Percentiles rank a stretch among this genome's conserved stretches.
These are phyloP conservation scores for Fistulina hepatica DNA, from an alignment of 1,284 basidiomycete species.

Conservation along the genomic window DNA sequence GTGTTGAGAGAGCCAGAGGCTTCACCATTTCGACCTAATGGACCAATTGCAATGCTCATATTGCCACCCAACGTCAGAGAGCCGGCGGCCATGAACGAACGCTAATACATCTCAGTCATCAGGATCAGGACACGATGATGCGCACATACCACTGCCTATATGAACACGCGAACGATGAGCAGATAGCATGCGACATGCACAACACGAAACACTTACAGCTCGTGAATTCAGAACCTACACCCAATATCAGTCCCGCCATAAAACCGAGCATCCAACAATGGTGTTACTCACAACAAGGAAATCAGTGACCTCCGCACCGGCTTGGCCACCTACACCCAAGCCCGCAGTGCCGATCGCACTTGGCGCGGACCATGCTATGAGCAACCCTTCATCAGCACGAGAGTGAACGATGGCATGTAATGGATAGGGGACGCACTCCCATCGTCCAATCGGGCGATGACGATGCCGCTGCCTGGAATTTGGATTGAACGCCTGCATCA, in stretches of 20 bases:
- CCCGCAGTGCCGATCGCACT: slow-evolving; percentile 95
- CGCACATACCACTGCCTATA: slow-evolving; percentile 48
- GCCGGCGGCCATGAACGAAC: slow-evolving; percentile 91
- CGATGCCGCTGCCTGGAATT: slow-evolving; percentile 76
- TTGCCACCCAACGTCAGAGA: slow-evolving; percentile 91
- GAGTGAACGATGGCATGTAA: slow-evolving; percentile 1
- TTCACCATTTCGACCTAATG: slow-evolving; percentile 90
- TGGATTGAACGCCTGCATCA: background rate
- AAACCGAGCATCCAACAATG: too few species aligned
- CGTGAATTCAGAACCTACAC: too few species aligned
- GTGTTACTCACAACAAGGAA: slow-evolving; percentile 91
- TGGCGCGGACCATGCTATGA: slow-evolving; percentile 82
- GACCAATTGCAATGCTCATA: slow-evolving; percentile 85
- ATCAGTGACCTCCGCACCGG: slow-evolving; percentile 86
- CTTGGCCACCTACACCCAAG: slow-evolving; percentile 78
- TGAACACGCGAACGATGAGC: slow-evolving; percentile 6
- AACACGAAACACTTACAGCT: slow-evolving; percentile 38
- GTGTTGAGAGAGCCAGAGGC: slow-evolving; percentile 81
- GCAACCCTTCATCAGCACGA: slow-evolving; percentile 4
- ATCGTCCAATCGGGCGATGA: slow-evolving; percentile 78
- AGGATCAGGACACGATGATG: slow-evolving; percentile 14
- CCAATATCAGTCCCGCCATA: too few species aligned
- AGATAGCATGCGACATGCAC: slow-evolving; percentile 15
- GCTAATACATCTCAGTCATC: slow-evolving; percentile 35
- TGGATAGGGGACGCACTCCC: slow-evolving; percentile 51